Evolutionary conservation across 2,329 filamentous ascomycete species (phyloP), one percentile per base, ranked within the genome.

Genomic region (Talaromyces sp.): DNA sequence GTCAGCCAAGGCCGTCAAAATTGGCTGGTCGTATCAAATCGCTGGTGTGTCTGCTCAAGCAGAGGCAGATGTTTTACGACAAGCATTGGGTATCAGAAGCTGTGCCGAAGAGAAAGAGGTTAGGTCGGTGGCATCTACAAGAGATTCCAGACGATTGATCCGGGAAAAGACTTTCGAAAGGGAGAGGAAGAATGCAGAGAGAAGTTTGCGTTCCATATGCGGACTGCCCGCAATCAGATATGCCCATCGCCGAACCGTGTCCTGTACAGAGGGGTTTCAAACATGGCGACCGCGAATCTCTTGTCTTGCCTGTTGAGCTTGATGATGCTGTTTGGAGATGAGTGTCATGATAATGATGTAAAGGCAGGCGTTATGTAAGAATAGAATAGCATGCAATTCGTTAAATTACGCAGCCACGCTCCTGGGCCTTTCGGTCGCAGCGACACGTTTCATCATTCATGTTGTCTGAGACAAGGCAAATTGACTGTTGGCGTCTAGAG

Each of bases 21-120:
- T 91, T 33, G 88, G 86, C 1, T 96, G 92, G 91, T 93, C 89
- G 71, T 90, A 94, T 78, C 84, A 91, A 33, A 96, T 96, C 91
- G 83, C 83, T 73, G 90, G 86, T 65, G 94, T 91, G 13, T 81
- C 91, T 58, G 91, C 93, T 69, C 92, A 96, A 73, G 85, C 86
- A 1, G 90, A 93, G 80, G 81, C 93, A 1, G n/a, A 61, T 24
- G 65, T 62, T 31, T 50, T 66, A 16, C 35, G 65, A 24, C 58
- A 47, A 31, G 45, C 47, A 13, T 50, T 66, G n/a, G 62, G 57
- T 7, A 3, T 60, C 37, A 43, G 22, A 41, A 13, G 9, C 16
- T 49, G 14, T 19, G 31, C 24, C 7, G 56, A 54, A 35, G 59
- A 65, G 47, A 54, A 65, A n/a, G 43, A 65, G 22, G 14, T 7